Base-by-base conservation (phyloP, 257 asterid species). In the Jaltomata sinuosa region DNA sequence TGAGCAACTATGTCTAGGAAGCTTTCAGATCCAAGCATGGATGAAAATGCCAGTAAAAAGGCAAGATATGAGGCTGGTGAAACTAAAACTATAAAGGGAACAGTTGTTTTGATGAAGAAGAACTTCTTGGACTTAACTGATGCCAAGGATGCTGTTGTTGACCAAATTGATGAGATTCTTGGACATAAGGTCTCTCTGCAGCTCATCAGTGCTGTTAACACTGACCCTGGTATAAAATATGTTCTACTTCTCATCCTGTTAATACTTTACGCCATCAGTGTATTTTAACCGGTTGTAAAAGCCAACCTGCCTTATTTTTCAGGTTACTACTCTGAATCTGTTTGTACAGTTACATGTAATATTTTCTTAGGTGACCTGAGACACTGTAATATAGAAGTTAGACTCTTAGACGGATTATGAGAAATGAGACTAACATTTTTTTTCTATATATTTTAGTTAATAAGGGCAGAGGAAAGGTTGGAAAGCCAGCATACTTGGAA, bases 41-140 rank as follows among this genome's bases (percentile, higher is more conserved):
- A 68, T 68, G 78, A 68, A 0, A 68, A 68, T 68, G 50, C 78
- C 52, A 68, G 78, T 36, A 68, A 68, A 21, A 68, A 68, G 50
- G 52, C 78, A 0, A 68, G 78, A 11, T 68, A 36, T n/a, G 53
- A 71, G 0, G 83, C 18, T 50, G 83, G 65, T 50, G 83, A 79
- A 79, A 29, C 22, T 0, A 83, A 36, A 83, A 74, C 80, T 84
- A 85, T 93, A 38, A 90, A 90, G 68, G 95, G 95, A 47, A 90
- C 76, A 25, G 89, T 91, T 0, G 92, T 93, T 55, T 16, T 93
- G 85, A 88, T 90, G 95, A 93, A 90, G 76, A 93, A 91, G 84
- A 93, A 89, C 57, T 89, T 89, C 7, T 57, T 93, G 80, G 97
- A 93, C 61, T 87, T 90, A 79, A 87, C 84, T 25, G 94, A 91